A percentile compares a stretch with the other conserved stretches of the same genome.
phyloP scores from a whole-genome alignment of 2,329 filamentous ascomycete genomes.

The Biscogniauxia marginata region DNA sequence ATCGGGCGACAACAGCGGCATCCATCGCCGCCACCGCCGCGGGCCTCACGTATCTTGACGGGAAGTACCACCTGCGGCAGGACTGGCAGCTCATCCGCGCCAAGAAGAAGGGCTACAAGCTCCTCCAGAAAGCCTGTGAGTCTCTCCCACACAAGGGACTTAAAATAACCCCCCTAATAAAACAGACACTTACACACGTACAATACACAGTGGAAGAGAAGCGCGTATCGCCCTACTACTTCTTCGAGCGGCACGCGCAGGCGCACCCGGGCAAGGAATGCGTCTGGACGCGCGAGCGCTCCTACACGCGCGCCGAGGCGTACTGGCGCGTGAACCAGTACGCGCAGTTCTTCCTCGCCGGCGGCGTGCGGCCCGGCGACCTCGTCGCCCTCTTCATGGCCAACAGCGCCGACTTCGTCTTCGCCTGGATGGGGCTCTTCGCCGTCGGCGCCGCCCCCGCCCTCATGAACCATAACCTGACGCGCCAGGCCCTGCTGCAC shows the following conservation, averaged over 20 bases:
- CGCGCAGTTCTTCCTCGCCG: constrained; percentile 58
- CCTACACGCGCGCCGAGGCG: constrained; percentile 58
- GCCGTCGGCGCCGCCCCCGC: constrained; percentile 67
- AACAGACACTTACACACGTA: constrained; percentile 9
- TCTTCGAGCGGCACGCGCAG: constrained; percentile 57
- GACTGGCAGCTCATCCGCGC: constrained; percentile 53
- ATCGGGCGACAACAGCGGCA: constrained; percentile 21
- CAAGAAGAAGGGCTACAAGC: constrained; percentile 41
- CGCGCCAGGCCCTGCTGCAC: constrained; percentile 62
- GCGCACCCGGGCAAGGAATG: constrained; percentile 53
- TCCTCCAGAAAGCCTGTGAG: constrained; percentile 49
- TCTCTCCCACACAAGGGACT: constrained; percentile 8
- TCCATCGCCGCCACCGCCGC: constrained; percentile 36
- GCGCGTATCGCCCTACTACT: constrained; percentile 62
- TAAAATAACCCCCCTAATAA: neutral
- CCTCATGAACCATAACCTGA: constrained; percentile 69
- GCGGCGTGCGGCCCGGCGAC: constrained; percentile 58
- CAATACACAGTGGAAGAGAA: constrained; percentile 45
- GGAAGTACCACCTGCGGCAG: constrained; percentile 64
- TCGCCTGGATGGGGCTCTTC: constrained; percentile 63
- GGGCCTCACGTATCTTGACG: constrained; percentile 61
- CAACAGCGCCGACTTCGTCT: constrained; percentile 66
- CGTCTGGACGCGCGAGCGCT: constrained; percentile 65
- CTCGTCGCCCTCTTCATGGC: constrained; percentile 65
- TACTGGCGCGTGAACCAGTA: constrained; percentile 59